Conservation (phyloP, 1,284 basidiomycete species). For the Pyrrhoderma noxium region DNA sequence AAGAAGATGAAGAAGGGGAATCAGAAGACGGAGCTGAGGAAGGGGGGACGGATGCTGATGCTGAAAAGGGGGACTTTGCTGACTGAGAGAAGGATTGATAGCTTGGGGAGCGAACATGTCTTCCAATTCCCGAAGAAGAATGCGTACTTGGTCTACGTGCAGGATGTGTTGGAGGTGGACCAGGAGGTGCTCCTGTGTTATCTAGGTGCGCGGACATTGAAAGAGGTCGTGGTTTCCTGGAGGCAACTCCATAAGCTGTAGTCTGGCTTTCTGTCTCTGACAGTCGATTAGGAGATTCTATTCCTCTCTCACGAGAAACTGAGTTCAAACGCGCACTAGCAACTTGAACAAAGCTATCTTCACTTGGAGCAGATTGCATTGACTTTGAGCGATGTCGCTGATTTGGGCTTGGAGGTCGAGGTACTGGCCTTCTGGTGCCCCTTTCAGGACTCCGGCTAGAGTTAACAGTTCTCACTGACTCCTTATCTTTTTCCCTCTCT, state of each 20-base stretch:
- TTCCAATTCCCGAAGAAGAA: neutral
- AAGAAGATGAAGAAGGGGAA: neutral
- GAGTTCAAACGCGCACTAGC: slow-evolving; percentile 27
- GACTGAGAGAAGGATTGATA: slow-evolving; percentile 5
- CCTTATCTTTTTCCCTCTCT: neutral
- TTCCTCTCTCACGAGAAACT: too few species aligned
- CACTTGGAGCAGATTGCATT: slow-evolving; percentile 25
- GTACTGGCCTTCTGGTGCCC: slow-evolving; percentile 23
- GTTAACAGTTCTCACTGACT: neutral
- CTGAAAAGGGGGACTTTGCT: neutral
- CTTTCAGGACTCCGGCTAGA: slow-evolving; percentile 13
- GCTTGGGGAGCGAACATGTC: slow-evolving; percentile 13
- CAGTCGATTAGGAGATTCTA: too few species aligned
- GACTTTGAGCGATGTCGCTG: slow-evolving; percentile 23
- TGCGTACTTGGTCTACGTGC: slow-evolving; percentile 35
- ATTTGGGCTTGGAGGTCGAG: slow-evolving; percentile 27
- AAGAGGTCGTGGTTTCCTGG: too few species aligned
- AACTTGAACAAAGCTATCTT: slow-evolving; percentile 32
- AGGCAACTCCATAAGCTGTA: too few species aligned
- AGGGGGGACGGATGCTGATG: slow-evolving; percentile 1
- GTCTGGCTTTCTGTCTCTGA: too few species aligned
- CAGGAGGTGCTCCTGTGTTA: slow-evolving; percentile 21
- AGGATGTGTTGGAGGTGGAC: slow-evolving; percentile 51
- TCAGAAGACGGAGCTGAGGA: neutral
- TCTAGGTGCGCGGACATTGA: too few species aligned